Conservation (phyloP, 495 filamentous ascomycete species). For the Hyphodiscus hymeniophilus region DNA sequence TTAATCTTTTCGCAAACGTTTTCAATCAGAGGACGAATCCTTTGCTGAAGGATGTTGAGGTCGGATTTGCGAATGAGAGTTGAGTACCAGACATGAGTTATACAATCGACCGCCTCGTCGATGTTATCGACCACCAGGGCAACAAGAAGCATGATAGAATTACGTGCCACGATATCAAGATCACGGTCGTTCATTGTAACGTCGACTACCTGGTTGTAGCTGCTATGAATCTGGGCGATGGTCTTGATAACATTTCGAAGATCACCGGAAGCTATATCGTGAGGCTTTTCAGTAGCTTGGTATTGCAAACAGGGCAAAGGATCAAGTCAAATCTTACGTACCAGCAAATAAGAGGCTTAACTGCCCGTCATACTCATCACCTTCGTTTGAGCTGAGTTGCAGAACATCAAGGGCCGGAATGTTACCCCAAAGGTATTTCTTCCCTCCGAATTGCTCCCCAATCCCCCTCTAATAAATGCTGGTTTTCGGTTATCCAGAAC, state of each 20-base stretch:
- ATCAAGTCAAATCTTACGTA: constrained; percentile 11
- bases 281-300: constrained; percentile 3
- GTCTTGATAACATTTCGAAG: constrained; percentile 36
- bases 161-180: constrained; percentile 34
- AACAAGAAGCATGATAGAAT: constrained; percentile 36
- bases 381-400: constrained; percentile 34
- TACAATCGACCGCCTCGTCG: constrained; percentile 2
- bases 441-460: constrained; percentile 1
- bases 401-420: constrained; percentile 38
- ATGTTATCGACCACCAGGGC: constrained; percentile 10
- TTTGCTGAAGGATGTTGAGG: constrained; percentile 8
- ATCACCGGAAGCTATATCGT: constrained; percentile 35
- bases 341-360: constrained; percentile 33
- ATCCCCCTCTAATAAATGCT: constrained; percentile 11
- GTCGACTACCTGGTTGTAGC: constrained; percentile 18
- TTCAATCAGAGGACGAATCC: constrained; percentile 15
- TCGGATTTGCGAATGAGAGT: constrained; percentile 12
- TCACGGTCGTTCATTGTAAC: constrained; percentile 37
- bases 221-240: constrained; percentile 25
- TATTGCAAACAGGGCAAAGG: constrained; percentile 2
- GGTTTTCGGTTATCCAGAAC: constrained; percentile 20
- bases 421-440: constrained; percentile 34
- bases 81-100: constrained; percentile 27
- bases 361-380: constrained; percentile 22
- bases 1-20: constrained; percentile 14